Evolutionary conservation across 1,284 basidiomycete genomes (phyloP).

Genomic region (Peniophora sp.): DNA sequence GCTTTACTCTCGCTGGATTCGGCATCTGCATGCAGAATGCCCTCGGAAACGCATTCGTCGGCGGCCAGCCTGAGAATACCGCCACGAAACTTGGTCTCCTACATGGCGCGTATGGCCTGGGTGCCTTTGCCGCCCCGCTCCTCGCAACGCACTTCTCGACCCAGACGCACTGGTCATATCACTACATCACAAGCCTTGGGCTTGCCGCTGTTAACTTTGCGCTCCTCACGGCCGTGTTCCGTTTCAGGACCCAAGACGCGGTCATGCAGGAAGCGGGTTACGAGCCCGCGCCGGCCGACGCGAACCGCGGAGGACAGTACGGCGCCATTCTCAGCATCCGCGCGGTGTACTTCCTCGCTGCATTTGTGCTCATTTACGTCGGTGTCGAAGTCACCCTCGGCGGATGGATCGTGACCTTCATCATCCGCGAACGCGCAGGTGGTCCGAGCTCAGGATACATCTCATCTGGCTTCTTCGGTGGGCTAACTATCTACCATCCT

Average conservation of each 20-base stretch:
- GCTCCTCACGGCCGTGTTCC: constrained; percentile 41
- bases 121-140: constrained; percentile 60
- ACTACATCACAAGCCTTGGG: constrained; percentile 56
- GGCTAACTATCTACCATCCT: constrained; percentile 10
- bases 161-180: constrained; percentile 42
- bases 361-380: constrained; percentile 62
- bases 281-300: constrained; percentile 23
- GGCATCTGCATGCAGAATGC: constrained; percentile 45
- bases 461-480: constrained; percentile 29
- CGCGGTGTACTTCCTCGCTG: constrained; percentile 49
- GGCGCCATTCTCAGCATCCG: constrained; percentile 44
- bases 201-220: constrained; percentile 40
- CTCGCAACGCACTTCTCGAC: constrained; percentile 63
- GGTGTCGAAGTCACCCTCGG: constrained; percentile 62
- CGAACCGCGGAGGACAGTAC: constrained; percentile 36
- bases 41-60: constrained; percentile 50
- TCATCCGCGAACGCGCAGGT: constrained; percentile 26
- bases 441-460: constrained; percentile 25
- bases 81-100: constrained; percentile 45
- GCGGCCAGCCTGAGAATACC: constrained; percentile 31
- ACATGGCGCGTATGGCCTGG: constrained; percentile 52
- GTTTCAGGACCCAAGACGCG: constrained; percentile 36
- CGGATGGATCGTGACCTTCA: constrained; percentile 59
- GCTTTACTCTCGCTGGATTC: constrained; percentile 54
- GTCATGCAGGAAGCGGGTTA: constrained; percentile 30